Evolutionary conservation across 2,329 filamentous ascomycete species (phyloP), one percentile per base, ranked within the genome.

Genomic region (Malbranchea cinnamomea): DNA sequence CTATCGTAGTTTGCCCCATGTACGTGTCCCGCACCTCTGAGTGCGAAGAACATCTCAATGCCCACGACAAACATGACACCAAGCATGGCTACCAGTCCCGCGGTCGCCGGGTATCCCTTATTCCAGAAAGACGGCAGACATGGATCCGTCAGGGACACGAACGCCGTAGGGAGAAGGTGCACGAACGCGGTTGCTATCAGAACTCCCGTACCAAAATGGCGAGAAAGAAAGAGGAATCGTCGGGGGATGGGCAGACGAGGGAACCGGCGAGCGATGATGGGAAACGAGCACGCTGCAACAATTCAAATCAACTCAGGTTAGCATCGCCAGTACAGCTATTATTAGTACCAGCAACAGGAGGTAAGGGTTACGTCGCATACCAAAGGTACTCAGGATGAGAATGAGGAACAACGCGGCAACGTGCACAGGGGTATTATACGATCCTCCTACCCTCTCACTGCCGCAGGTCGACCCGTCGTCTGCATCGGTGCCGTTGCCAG

Each of bases 11-110:
- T 65, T 18, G 52, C 60, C 8, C 59, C 54, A 45, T 75, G 71
- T 27, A 64, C 60, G 46, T 75, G 71, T 10, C 62, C 62, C 6
- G 69, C 71, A 4, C 72, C 72, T 47, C 67, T 66, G 31, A 76
- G 78, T 0, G 83, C 84, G 42, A 95, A 75, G 50, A 84, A 83
- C 58, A 89, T 92, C 53, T 95, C 87, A 30, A 94, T 68, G 2
- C 73, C 70, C 5, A 92, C 81, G 3, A 94, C 84, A 3, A 79
- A 60, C 35, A 92, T 65, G n/a, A 82, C 79, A 7, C 79, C 74
- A 6, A 74, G 54, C 79, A 92, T 87, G 33, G 81, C 78, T 26
- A 92, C 70, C 27, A 89, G 64, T 2, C 84, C 83, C 0, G 82
- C 74, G 50, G 91, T 75, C 4, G 81, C 80, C 26, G 66, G 70